Evolutionary conservation across 2,329 filamentous ascomycete species (phyloP).

Genomic region (Pestalotiopsis sp.): DNA sequence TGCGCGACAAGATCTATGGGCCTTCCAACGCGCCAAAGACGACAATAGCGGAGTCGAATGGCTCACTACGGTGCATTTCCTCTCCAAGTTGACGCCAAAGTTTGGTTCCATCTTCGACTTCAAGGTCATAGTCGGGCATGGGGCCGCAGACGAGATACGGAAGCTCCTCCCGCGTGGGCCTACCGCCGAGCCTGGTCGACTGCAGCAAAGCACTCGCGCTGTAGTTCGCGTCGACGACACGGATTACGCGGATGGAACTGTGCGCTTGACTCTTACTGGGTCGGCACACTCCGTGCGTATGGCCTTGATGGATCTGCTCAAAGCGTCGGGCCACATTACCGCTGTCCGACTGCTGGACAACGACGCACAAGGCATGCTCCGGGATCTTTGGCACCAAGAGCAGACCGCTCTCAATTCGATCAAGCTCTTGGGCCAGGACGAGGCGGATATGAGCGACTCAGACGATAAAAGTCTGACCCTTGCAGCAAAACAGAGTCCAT

Average conservation of each 20-base stretch:
- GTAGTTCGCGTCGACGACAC: conserved; percentile 25
- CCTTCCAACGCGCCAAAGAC: conserved; percentile 12
- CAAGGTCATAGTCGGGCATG: conserved; percentile 27
- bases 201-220: conserved; percentile 25
- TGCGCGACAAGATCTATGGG: conserved; percentile 23
- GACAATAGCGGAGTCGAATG: conserved; percentile 18
- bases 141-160: conserved; percentile 24
- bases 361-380: conserved; percentile 17
- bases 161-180: conserved; percentile 23
- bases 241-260: conserved; percentile 14
- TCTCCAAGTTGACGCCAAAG: conserved; percentile 27
- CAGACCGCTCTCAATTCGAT: conserved; percentile 12
- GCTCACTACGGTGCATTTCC: conserved; percentile 24
- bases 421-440: conserved; percentile 17
- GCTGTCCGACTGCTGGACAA: conserved; percentile 26
- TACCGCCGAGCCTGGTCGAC: conserved; percentile 23
- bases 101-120: conserved; percentile 26
- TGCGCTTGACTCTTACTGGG: conserved; percentile 28
- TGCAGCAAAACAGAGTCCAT: not conserved
- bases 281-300: conserved; percentile 25
- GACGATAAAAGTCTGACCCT: conserved; percentile 26
- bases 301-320: conserved; percentile 28
- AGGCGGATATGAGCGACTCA: conserved; percentile 10
- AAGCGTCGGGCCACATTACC: conserved; percentile 23
- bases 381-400: conserved; percentile 18